A percentile compares a stretch with the other conserved stretches of the same genome.
Conservation (phyloP, 176 grass and related monocot genomes). For the Chloris gayana region DNA sequence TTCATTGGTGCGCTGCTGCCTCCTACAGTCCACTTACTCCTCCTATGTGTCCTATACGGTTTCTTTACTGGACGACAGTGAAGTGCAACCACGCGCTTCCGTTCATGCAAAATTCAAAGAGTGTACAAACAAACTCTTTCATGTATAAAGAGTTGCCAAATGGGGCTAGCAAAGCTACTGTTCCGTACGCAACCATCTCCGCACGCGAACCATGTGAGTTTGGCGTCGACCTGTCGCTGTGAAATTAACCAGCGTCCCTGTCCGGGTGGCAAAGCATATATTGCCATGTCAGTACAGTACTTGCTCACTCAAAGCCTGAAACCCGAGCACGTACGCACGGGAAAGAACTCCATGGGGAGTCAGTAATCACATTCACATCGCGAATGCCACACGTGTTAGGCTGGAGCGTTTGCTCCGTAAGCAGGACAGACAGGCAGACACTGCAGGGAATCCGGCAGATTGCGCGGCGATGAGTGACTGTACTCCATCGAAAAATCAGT, state of each 20-base stretch:
- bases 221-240: background rate
- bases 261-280: background rate
- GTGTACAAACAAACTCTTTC: background rate
- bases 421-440: too few species aligned
- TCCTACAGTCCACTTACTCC: too few species aligned
- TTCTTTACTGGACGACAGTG: background rate
- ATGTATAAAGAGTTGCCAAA: background rate
- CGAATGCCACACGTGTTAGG: background rate
- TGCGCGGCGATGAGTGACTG: background rate
- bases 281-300: background rate
- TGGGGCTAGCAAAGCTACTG: background rate
- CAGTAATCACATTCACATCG: background rate
- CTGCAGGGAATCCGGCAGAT: background rate
- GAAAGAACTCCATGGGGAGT: background rate
- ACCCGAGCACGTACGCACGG: background rate
- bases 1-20: background rate
- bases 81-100: background rate
- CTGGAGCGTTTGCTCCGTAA: background rate
- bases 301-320: too few species aligned
- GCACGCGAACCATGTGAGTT: conserved; percentile 15
- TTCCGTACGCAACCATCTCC: background rate
- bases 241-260: background rate
- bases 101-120: background rate
- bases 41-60: too few species aligned
- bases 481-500: background rate